phyloP scores from a whole-genome alignment of 1,284 basidiomycete species.

The Irpex sp. region DNA sequence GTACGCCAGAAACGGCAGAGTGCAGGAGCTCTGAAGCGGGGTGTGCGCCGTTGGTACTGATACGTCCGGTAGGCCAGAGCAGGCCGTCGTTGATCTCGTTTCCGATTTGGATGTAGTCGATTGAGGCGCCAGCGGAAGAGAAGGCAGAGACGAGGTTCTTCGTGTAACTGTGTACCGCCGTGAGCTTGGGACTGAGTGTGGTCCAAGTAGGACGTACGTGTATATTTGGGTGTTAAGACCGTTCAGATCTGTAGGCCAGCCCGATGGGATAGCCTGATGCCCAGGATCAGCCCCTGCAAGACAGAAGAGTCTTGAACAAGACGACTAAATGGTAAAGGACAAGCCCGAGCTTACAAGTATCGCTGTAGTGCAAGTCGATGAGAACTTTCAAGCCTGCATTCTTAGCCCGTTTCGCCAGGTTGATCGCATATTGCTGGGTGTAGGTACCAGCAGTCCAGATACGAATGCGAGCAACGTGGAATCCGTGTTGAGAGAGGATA shows the following conservation, averaged over 20 bases:
- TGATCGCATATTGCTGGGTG: slow-evolving; percentile 50
- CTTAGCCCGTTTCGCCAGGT: slow-evolving; percentile 51
- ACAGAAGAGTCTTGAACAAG: neutral
- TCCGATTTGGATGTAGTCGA: slow-evolving; percentile 44
- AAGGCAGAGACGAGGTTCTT: slow-evolving; percentile 47
- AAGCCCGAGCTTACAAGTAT: slow-evolving; percentile 44
- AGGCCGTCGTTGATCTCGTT: slow-evolving; percentile 64
- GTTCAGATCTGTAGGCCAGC: slow-evolving; percentile 50
- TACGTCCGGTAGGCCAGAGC: slow-evolving; percentile 57
- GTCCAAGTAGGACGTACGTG: slow-evolving; percentile 30
- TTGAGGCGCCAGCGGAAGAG: slow-evolving; percentile 48
- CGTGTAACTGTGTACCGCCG: slow-evolving; percentile 41
- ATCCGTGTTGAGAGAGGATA: slow-evolving; percentile 51
- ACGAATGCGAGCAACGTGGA: slow-evolving; percentile 55
- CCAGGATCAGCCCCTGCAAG: slow-evolving; percentile 58
- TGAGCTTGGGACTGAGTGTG: neutral
- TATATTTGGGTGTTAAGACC: slow-evolving; percentile 54
- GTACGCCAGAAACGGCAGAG: slow-evolving; percentile 48
- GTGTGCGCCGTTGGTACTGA: slow-evolving; percentile 50
- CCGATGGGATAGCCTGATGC: slow-evolving; percentile 54
- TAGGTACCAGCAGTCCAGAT: slow-evolving; percentile 62
- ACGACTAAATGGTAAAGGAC: neutral
- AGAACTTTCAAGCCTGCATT: slow-evolving; percentile 55
- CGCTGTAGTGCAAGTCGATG: slow-evolving; percentile 61
- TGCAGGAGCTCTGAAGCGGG: slow-evolving; percentile 58